Evolutionary conservation across 2,329 filamentous ascomycete genomes (phyloP), one percentile per base, ranked within the genome.

Genomic region (Aspergillus fumigatiaffinis): DNA sequence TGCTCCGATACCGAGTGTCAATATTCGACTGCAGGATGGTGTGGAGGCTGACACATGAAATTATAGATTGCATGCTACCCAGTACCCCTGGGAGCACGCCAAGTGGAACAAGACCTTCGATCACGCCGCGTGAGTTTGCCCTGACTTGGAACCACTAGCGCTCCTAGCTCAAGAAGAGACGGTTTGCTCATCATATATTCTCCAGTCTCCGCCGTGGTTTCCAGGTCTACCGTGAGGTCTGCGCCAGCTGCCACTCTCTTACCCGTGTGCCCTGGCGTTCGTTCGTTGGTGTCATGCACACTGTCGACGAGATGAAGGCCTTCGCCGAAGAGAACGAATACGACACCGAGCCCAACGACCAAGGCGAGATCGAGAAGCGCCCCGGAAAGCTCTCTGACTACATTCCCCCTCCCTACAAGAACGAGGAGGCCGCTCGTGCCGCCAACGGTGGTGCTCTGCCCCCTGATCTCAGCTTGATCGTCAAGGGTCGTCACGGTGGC

Each of bases 161-260:
- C 58, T 54, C 50, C 25, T 52, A 53, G 47, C 56, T 38, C 52
- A 55, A 53, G 32, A 49, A 38, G 28, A 50, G 59, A 60, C 61
- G 48, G 59, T 58, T 64, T 56, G 60, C 61, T 63, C 35, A 64
- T 65, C 59, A 68, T 57, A 69, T 60, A n/a, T 56, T 35, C 29
- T 59, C 7, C 66, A 96, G 92, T 71, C 92, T 99, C 67, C 94
- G 94, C 78, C 92, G 94, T 82, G 94, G 94, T 80, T 99, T 97
- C 87, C 92, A 96, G 82, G 94, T 99, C 75, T 99, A 99, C 85
- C 91, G 89, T 69, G 94, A 99, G 82, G 94, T 99, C 73, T 99
- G 94, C 85, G 87, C 92, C 61, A 91, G 91, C 70, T 99, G 94
- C 86, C 94, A 99, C 84, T 99, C 94, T 63, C 88, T 99, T 63